Evolutionary conservation across 768 basidiomycete species (phyloP).

Genomic region (Collybia mongolica): DNA sequence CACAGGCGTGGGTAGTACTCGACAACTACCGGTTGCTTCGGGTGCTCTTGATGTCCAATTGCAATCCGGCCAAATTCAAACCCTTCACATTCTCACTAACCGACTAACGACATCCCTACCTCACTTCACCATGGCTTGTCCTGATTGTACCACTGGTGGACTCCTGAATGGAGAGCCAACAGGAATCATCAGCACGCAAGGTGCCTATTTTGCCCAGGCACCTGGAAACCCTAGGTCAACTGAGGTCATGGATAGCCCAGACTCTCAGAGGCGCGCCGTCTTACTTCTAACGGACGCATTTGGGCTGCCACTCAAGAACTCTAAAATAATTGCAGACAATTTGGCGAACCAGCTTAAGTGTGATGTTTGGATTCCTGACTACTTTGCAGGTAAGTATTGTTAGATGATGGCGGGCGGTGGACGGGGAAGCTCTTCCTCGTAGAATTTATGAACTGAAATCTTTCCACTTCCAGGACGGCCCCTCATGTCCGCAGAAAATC

Average conservation of each 20-base stretch:
- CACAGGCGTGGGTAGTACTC: no score
- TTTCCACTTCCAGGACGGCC: slow-evolving; percentile 23
- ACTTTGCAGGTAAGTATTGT: slow-evolving; percentile 46
- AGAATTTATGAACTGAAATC: slow-evolving; percentile 1
- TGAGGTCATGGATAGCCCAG: slow-evolving; percentile 11
- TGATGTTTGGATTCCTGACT: slow-evolving; percentile 66
- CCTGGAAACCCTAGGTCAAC: slow-evolving; percentile 14
- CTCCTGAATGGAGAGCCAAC: slow-evolving; percentile 44
- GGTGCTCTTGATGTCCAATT: no score
- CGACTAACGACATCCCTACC: no score
- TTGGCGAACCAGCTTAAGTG: slow-evolving; percentile 46
- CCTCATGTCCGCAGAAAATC: slow-evolving; percentile 16
- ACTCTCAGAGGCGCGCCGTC: slow-evolving; percentile 39
- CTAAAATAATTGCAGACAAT: slow-evolving; percentile 56
- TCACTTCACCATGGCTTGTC: slow-evolving; percentile 12
- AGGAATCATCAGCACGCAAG: slow-evolving; percentile 37
- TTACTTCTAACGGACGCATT: slow-evolving; percentile 58
- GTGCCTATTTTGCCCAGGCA: slow-evolving; percentile 43
- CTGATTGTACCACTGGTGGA: slow-evolving; percentile 39
- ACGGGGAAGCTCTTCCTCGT: not conserved
- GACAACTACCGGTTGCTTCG: no score
- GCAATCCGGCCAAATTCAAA: no score
- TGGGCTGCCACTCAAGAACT: slow-evolving; percentile 49
- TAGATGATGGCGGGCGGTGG: not conserved
- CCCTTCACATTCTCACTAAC: no score